Evolutionary conservation across 257 asterid species (phyloP).

Genomic region (Catharanthus roseus): DNA sequence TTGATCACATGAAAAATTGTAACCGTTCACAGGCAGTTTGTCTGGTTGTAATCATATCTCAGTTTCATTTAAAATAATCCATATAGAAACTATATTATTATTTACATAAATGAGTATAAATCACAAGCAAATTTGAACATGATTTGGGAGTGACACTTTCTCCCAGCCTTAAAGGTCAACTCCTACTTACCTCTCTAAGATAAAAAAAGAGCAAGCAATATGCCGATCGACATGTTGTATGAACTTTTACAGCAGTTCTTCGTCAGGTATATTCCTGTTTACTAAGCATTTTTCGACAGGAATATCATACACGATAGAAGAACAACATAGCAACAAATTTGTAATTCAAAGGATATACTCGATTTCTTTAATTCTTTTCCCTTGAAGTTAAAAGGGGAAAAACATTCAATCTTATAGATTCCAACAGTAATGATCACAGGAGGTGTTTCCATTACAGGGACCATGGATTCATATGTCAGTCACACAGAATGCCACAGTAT

Average conservation of each 20-base stretch:
- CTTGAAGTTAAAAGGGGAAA: neutral
- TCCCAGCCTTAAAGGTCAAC: neutral
- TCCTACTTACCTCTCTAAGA: neutral
- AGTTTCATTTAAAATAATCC: neutral
- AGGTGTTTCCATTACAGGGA: too few relatives aligned
- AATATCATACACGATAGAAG: neutral
- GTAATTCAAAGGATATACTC: neutral
- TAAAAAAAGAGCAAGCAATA: neutral
- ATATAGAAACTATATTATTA: neutral
- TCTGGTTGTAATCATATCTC: neutral
- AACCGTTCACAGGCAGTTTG: neutral
- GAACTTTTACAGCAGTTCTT: neutral
- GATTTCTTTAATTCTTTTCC: neutral
- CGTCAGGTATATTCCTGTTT: neutral
- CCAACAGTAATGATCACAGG: too few relatives aligned
- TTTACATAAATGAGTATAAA: neutral
- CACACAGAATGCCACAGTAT: too few relatives aligned
- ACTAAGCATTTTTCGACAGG: neutral
- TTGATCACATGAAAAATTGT: neutral
- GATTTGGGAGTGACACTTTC: neutral
- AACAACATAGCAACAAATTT: neutral
- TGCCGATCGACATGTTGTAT: neutral
- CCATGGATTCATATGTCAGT: too few relatives aligned
- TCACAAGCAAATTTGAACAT: too few relatives aligned
- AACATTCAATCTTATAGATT: too few relatives aligned